A percentile compares a stretch with the other conserved stretches of the same genome.
phyloP scores from a whole-genome alignment of 371 early-diverging fungal genomes.

The Mortierella polycephala region DNA sequence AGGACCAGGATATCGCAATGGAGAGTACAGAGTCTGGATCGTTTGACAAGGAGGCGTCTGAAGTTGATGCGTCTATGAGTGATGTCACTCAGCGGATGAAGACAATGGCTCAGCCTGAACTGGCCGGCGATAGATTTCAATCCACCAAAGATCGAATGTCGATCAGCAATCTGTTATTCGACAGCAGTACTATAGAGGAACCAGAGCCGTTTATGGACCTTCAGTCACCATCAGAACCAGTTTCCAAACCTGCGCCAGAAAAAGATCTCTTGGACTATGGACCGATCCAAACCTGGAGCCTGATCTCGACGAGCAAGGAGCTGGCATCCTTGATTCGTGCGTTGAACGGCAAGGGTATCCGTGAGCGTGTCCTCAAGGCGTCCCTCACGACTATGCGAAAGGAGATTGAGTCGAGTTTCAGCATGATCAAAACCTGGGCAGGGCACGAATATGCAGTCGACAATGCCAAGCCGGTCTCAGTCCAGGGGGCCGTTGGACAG shows the following conservation, averaged over 20 bases:
- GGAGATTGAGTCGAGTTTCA: conserved; percentile 41
- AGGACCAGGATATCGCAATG: background rate
- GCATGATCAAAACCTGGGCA: conserved; percentile 34
- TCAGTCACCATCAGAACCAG: background rate
- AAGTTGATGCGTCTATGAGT: conserved; percentile 12
- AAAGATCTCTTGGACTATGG: conserved; percentile 49
- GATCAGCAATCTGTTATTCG: conserved; percentile 29
- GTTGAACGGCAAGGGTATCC: conserved; percentile 42
- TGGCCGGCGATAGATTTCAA: conserved; percentile 20
- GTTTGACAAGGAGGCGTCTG: background rate
- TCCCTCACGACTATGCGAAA: conserved; percentile 39
- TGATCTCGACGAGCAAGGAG: conserved; percentile 47
- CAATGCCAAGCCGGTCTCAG: conserved; percentile 22
- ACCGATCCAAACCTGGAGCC: conserved; percentile 42
- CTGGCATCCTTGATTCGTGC: conserved; percentile 46
- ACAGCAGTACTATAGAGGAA: conserved; percentile 3
- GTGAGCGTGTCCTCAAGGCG: conserved; percentile 45
- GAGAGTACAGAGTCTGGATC: background rate
- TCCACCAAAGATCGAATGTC: conserved; percentile 33
- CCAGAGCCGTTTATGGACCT: background rate
- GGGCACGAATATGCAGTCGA: conserved; percentile 21
- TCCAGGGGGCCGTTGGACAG: conserved; percentile 41
- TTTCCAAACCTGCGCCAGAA: conserved; percentile 3
- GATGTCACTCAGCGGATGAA: conserved; percentile 47
- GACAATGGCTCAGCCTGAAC: conserved; percentile 44